Evolutionary conservation across 768 basidiomycete species (phyloP), one percentile per base, ranked within the genome.

Genomic region (Leccinum pellstonianum): DNA sequence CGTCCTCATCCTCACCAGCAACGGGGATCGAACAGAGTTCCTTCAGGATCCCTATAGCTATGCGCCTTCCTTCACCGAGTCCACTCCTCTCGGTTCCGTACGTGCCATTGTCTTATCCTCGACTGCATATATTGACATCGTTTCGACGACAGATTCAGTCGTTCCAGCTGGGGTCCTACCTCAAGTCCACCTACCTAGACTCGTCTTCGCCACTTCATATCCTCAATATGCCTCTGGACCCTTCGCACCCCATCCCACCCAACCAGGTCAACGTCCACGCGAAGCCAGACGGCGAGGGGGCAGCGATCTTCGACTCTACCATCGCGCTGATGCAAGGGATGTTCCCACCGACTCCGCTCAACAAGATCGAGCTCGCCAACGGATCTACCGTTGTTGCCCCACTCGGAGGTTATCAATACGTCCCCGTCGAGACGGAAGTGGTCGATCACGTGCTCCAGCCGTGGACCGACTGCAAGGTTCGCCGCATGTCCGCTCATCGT

Each of bases 361-460:
- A 90, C 75, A 84, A 80, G 67, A 87, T 88, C 58, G 79, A 78
- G 9, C 84, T 95, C 23, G 91, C 92, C 8, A 91, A 95, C 67
- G 88, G 86, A 66, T 85, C 86, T 21, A 82, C 77, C 25, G 74
- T 95, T 59, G 78, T 83, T 25, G 83, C 88, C 7, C 91, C 92
- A n/a, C 81, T 94, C 29, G 85, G 86, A 8, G 90, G 90, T 1
- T 95, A 93, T 75, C 91, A 93, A 75, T 95, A 94, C 64, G 83
- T 94, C 56, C 90, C 91, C 31, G 88, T 94, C 53, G 90, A 91
- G 71, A 70, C 73, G 70, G 66, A 67, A 52, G 62, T 63, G 57
- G 87, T 89, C 61, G 89, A 91, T 71, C 84, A 86, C 66, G 88
- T 88, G 57, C 76, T 93, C 63, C 90, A 93, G 76, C 86, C 86